Percentiles rank a stretch among this genome's conserved stretches.
These are phyloP conservation scores for Buddleja alternifolia DNA, from an alignment of 257 asterid genomes.

Conservation along the genomic window DNA sequence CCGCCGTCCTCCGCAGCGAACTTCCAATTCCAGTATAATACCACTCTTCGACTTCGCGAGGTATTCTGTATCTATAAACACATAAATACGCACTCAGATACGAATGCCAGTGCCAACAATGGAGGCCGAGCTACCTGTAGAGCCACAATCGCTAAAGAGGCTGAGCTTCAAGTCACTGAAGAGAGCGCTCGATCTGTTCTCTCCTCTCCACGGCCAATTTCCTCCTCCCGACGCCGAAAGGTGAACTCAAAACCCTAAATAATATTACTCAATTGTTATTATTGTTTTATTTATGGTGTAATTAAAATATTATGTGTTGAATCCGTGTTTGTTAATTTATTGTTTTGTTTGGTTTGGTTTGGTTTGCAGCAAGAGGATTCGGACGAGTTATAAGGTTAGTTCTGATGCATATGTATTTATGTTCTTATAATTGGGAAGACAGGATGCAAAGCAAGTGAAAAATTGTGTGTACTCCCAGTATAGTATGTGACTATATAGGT, in stretches of 20 bases:
- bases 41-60: conserved; percentile 3
- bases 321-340: not conserved
- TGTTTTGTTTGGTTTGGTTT: no score
- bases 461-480: not conserved
- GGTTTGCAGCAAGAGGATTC: conserved; percentile 85
- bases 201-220: conserved; percentile 75
- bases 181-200: conserved; percentile 89
- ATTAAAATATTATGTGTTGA: not conserved
- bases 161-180: conserved; percentile 81
- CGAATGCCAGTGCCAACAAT: conserved; percentile 58
- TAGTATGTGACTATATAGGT: not conserved
- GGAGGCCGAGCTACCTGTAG: conserved; percentile 77
- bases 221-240: conserved; percentile 85
- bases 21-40: not conserved
- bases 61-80: not conserved
- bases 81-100: not conserved
- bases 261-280: not conserved
- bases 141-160: conserved; percentile 93
- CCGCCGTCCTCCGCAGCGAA: conserved; percentile 17
- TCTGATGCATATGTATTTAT: not conserved
- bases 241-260: conserved; percentile 39
- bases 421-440: conserved; percentile 21
- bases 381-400: conserved; percentile 80
- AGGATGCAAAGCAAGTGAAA: not conserved
- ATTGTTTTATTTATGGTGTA: not conserved